These are phyloP conservation scores for Batrachochytrium dendrobatidis DNA, from an alignment of 371 early-diverging fungal species.

Conservation along the genomic window DNA sequence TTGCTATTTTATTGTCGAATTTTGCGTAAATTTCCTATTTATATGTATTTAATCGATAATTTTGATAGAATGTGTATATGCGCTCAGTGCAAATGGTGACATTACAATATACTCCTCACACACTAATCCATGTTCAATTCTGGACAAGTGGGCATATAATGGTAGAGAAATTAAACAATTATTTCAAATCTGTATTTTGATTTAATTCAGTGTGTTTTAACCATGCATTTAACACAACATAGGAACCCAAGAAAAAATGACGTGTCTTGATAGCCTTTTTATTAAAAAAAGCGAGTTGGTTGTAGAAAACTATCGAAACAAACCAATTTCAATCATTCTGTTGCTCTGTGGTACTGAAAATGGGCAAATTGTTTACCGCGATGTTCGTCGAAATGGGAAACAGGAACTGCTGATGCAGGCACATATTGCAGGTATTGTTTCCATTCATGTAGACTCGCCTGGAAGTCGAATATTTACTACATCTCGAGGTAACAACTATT, in stretches of 20 bases:
- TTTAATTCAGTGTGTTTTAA: too few relatives aligned
- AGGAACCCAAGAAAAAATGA: constrained; percentile 10
- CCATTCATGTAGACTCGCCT: constrained; percentile 4
- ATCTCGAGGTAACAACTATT: constrained; percentile 11
- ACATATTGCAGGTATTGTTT: constrained; percentile 24
- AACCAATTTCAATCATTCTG: not conserved
- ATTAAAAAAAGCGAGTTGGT: not conserved
- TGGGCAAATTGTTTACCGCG: constrained; percentile 33
- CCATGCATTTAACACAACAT: constrained; percentile 8
- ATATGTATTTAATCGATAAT: not conserved
- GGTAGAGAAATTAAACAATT: too few relatives aligned
- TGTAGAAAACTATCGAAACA: not conserved
- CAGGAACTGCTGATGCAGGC: constrained; percentile 30
- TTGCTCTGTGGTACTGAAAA: constrained; percentile 29
- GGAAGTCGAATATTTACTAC: constrained; percentile 12
- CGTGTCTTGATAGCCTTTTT: not conserved
- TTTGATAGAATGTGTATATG: constrained; percentile 16
- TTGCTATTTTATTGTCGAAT: not conserved
- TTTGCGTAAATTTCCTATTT: not conserved
- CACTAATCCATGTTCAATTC: constrained; percentile 33
- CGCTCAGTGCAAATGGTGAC: constrained; percentile 19
- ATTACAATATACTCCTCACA: constrained; percentile 26
- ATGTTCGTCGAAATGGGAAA: constrained; percentile 15
- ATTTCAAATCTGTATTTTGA: too few relatives aligned
- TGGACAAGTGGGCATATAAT: constrained; percentile 21